Evolutionary conservation across 306 rosid species (phyloP).

Genomic region (Potentilla sterilis): DNA sequence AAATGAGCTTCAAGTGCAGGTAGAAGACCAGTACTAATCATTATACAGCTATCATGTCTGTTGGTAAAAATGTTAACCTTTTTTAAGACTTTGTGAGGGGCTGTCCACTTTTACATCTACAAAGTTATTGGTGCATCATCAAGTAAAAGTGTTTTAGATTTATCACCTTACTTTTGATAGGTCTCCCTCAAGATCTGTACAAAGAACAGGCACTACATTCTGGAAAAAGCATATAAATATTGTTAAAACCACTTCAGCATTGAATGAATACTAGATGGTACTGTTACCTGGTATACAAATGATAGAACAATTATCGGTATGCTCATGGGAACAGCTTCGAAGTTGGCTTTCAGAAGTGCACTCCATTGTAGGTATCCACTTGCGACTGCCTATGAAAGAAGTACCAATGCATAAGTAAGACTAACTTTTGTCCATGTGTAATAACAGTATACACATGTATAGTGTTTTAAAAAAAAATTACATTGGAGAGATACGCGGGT

Average conservation of each 20-base stretch:
- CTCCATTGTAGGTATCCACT: slow-evolving; percentile 72
- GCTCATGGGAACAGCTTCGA: slow-evolving; percentile 80
- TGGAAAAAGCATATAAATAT: slow-evolving; percentile 40
- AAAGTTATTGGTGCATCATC: background rate
- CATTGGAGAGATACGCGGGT: background rate
- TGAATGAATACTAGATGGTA: slow-evolving; percentile 18
- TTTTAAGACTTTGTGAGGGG: background rate
- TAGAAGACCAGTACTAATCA: background rate
- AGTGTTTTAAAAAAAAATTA: background rate
- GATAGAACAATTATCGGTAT: slow-evolving; percentile 80
- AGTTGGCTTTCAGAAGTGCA: slow-evolving; percentile 73
- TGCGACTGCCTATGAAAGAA: slow-evolving; percentile 57
- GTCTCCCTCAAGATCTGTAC: slow-evolving; percentile 83
- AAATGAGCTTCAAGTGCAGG: too few species aligned
- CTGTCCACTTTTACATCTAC: background rate
- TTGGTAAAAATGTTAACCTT: background rate
- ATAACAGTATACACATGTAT: background rate
- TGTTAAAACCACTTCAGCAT: slow-evolving; percentile 20
- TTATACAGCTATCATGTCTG: background rate
- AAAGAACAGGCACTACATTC: slow-evolving; percentile 86
- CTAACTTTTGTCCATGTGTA: background rate
- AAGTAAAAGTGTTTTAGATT: slow-evolving; percentile 18
- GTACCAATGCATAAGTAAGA: background rate
- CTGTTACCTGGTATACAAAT: slow-evolving; percentile 82
- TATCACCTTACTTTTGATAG: slow-evolving; percentile 78